A percentile compares a stretch with the other conserved stretches of the same genome.
Conservation (phyloP, 495 filamentous ascomycete species). For the Trichoderma asperelloides region DNA sequence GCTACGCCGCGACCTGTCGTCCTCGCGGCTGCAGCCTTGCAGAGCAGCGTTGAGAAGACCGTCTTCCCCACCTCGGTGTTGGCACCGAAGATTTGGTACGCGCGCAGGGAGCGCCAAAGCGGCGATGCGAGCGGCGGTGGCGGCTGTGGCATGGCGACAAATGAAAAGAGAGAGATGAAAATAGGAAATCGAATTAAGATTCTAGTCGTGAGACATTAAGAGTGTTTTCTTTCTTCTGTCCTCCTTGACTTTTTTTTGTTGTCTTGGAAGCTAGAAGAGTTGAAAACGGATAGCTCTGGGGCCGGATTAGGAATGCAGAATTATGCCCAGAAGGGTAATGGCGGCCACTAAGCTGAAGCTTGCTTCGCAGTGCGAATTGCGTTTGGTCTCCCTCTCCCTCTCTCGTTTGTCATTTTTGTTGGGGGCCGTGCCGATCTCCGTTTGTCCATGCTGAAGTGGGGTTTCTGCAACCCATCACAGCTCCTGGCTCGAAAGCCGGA, state of each 20-base stretch:
- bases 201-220: not conserved
- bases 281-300: not conserved
- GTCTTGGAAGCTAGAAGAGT: not conserved
- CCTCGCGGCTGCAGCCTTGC: constrained; percentile 41
- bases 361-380: not conserved
- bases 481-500: not conserved
- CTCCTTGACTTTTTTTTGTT: not conserved
- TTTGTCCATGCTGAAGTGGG: not conserved
- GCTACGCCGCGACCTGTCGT: constrained; percentile 31
- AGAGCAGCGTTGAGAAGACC: constrained; percentile 60
- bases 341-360: constrained; percentile 13
- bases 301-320: constrained; percentile 8
- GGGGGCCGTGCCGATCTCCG: constrained; percentile 11
- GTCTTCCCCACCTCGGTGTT: constrained; percentile 80
- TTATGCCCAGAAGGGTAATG: constrained; percentile 10
- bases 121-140: constrained; percentile 24
- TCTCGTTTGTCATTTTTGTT: not conserved
- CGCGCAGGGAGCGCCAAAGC: constrained; percentile 54
- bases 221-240: not conserved
- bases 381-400: not conserved
- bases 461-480: not conserved
- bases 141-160: not conserved
- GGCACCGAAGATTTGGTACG: constrained; percentile 66
- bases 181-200: not conserved
- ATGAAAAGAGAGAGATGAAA: not conserved